Percentiles rank a stretch among this genome's conserved stretches.
These are phyloP conservation scores for Grifola frondosa DNA, from an alignment of 1,284 basidiomycete genomes.

Conservation along the genomic window DNA sequence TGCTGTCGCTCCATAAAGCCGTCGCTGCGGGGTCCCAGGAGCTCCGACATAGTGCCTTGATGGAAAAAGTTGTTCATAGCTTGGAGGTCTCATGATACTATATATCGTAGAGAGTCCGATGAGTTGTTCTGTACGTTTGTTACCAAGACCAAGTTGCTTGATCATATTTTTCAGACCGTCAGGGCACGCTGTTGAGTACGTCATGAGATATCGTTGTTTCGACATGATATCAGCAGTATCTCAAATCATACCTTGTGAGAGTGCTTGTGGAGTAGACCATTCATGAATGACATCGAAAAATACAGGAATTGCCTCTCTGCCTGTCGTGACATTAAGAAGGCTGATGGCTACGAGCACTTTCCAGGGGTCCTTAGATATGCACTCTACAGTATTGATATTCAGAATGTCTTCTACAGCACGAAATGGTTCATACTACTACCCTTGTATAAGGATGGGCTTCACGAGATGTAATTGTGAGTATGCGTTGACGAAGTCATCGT, in stretches of 20 bases:
- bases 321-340: slow-evolving; percentile 56
- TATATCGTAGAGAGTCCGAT: slow-evolving; percentile 45
- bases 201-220: neutral
- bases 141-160: slow-evolving; percentile 52
- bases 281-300: slow-evolving; percentile 51
- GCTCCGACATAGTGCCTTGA: no score
- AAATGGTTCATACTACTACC: slow-evolving; percentile 3
- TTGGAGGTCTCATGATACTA: no score
- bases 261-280: slow-evolving; percentile 53
- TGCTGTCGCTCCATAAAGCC: slow-evolving; percentile 31
- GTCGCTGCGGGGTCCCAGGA: no score
- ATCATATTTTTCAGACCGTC: slow-evolving; percentile 43
- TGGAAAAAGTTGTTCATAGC: no score
- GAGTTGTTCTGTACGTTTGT: slow-evolving; percentile 49
- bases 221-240: neutral
- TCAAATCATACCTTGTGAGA: slow-evolving; percentile 42
- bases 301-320: slow-evolving; percentile 50
- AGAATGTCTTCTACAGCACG: no score
- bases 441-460: slow-evolving; percentile 26
- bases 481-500: slow-evolving; percentile 11
- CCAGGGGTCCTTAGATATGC: slow-evolving; percentile 50
- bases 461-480: slow-evolving; percentile 18
- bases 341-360: slow-evolving; percentile 53
- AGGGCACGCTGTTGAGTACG: slow-evolving; percentile 34
- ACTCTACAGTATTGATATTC: slow-evolving; percentile 33